These are phyloP conservation scores for Lentinula boryana DNA, from an alignment of 768 basidiomycete species.

Conservation along the genomic window DNA sequence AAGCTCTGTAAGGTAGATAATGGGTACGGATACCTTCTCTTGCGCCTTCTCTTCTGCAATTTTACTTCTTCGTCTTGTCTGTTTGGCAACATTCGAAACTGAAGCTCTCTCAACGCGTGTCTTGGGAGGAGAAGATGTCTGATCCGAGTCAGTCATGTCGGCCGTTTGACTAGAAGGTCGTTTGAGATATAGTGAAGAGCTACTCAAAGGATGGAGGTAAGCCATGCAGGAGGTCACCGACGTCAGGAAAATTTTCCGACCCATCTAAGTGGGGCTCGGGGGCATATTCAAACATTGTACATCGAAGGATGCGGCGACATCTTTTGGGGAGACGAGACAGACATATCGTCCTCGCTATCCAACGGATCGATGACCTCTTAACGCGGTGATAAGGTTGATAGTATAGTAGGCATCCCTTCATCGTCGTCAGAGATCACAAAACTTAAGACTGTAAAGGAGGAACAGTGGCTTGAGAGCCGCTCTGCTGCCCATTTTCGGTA, in stretches of 20 bases:
- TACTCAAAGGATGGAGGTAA: neutral
- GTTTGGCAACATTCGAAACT: neutral
- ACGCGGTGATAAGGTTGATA: neutral
- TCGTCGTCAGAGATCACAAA: neutral
- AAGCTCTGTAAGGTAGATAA: neutral
- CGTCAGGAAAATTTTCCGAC: neutral
- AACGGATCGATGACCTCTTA: neutral
- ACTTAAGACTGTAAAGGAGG: neutral
- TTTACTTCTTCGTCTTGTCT: neutral
- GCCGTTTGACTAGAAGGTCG: neutral
- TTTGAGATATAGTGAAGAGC: neutral
- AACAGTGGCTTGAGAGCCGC: neutral
- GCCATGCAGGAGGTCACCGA: neutral
- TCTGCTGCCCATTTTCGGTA: neutral
- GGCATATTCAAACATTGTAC: neutral
- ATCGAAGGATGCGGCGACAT: neutral
- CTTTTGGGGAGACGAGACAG: neutral
- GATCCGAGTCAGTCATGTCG: neutral
- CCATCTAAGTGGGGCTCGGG: neutral
- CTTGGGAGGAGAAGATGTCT: neutral
- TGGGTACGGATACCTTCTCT: neutral
- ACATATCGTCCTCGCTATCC: neutral
- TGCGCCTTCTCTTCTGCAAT: neutral
- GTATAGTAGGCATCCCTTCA: neutral
- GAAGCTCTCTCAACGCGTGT: neutral